A percentile compares a stretch with the other conserved stretches of the same genome.
Conservation (phyloP, 192 early-diverging fungal species). For the Backusella morwellensis region DNA sequence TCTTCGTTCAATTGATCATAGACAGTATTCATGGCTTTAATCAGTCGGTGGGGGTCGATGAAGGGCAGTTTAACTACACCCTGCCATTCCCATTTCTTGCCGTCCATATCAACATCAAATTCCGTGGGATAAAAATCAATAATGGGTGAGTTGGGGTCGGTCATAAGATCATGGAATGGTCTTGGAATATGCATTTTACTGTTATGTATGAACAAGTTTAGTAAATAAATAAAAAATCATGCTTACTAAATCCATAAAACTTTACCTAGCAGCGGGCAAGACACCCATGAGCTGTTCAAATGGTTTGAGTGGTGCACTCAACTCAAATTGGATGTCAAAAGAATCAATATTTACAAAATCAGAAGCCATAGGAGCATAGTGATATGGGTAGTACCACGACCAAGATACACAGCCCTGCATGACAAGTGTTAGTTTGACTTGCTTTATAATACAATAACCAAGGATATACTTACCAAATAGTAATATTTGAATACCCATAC, state of each 20-base stretch:
- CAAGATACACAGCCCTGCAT: slow-evolving; percentile 83
- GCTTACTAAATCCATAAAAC: background rate
- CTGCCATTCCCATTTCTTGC: slow-evolving; percentile 94
- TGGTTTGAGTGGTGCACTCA: slow-evolving; percentile 82
- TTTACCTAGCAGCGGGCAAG: slow-evolving; percentile 71
- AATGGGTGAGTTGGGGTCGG: slow-evolving; percentile 76
- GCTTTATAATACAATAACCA: background rate
- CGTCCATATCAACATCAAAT: slow-evolving; percentile 92
- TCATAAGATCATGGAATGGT: slow-evolving; percentile 78
- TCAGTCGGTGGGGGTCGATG: slow-evolving; percentile 82
- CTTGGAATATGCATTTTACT: slow-evolving; percentile 66
- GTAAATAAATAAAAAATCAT: background rate
- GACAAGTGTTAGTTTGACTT: background rate
- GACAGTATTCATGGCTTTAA: slow-evolving; percentile 65
- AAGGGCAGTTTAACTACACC: slow-evolving; percentile 94
- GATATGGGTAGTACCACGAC: slow-evolving; percentile 98
- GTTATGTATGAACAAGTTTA: background rate
- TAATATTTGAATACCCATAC: slow-evolving; percentile 98
- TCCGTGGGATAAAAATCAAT: slow-evolving; percentile 93
- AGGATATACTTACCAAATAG: slow-evolving; percentile 57
- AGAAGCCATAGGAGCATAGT: slow-evolving; percentile 88
- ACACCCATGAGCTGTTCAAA: slow-evolving; percentile 99
- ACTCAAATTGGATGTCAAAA: slow-evolving; percentile 76
- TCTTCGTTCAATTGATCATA: slow-evolving; percentile 67
- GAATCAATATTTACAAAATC: slow-evolving; percentile 79